Evolutionary conservation across 2,329 filamentous ascomycete genomes (phyloP), one percentile per base, ranked within the genome.

Genomic region (Lasiodiplodia sp.): DNA sequence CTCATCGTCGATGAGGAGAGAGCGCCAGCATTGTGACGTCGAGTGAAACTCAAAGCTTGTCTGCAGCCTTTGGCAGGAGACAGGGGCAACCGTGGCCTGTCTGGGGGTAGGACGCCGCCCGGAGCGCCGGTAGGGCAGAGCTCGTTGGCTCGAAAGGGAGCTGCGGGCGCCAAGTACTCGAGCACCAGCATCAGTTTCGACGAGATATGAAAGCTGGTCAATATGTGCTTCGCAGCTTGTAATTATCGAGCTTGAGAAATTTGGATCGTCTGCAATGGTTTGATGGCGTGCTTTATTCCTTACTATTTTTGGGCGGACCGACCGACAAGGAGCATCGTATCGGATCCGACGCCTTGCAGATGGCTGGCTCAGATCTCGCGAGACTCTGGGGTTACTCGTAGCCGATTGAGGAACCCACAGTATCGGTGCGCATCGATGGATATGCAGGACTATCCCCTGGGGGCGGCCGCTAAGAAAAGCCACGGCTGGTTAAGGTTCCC

Each of bases 401-500:
- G 18, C 44, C 60, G 37, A 18, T 31, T n/a, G 38, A 23, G 60
- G 60, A 34, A 52, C 44, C 40, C 40, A 34, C 58, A 10, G 25
- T 23, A 18, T 51, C 40, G 58, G 58, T 47, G 44, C 58, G 34
- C 38, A 14, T 40, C 57, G 25, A n/a, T 23, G 58, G 58, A 21
- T 37, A 47, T 12, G 58, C 18, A 21, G 6, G 28, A 63, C 40
- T 6, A 51, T 51, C 40, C 60, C 60, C 34, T 52, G 34, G 60
- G 23, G 60, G 60, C 47, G 58, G 58, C 58, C 58, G 58, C 58
- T 63, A 63, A 51, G 23, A 11, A 28, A 51, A n/a, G 40, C 58
- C 37, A 47, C 38, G 57, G 44, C 25, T 63, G n/a, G 38, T 51
- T 63, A 64, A 64, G 60, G n/a, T 64, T 52, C 31, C 55, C 60